Evolutionary conservation across 345 rosid species (phyloP), one percentile per base, ranked within the genome.

Genomic region (Eucalyptus fibrosa): DNA sequence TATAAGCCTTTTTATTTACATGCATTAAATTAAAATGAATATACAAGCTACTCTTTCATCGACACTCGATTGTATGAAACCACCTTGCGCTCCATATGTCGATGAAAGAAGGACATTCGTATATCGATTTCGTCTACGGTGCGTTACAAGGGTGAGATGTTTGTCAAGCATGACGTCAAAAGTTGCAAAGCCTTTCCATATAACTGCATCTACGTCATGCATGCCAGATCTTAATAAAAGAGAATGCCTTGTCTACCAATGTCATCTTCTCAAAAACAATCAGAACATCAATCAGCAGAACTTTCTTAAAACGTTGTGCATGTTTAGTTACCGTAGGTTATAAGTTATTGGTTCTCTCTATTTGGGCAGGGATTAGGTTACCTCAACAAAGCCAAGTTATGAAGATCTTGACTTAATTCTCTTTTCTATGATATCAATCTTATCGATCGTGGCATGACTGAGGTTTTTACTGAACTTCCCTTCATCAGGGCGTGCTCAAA

Each of bases 401-500:
- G 44, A 32, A 19, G 62, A 86, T 51, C n/a, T 32, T 50, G 42
- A 83, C 56, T 91, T 77, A 15, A 89, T 86, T 89, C 40, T 50
- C 86, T 90, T 88, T 88, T 44, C 24, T 65, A 34, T 88, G 88
- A 23, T 51, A 50, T 51, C 44, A 50, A 12, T 32, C 62, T 50
- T 86, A 47, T 59, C 81, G 80, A 87, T 91, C 53, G 62, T 23
- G 56, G 50, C 44, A 44, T 86, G 80, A 88, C 90, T 83, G 90
- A 91, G 62, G 87, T 37, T 56, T 89, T 87, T 62, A 47, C 86
- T 91, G 88, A 72, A 11, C 50, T 60, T 62, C 86, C 88, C 55
- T 89, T 91, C 81, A 37, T 44, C 37, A 93, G 94, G 90, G 50
- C 87, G 87, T 89, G 53, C 65, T 40, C 87, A 62, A 86, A 56